A percentile compares a stretch with the other conserved stretches of the same genome.
Evolutionary conservation across 2,329 filamentous ascomycete genomes (phyloP).

Genomic region (Pseudogymnoascus sp.): DNA sequence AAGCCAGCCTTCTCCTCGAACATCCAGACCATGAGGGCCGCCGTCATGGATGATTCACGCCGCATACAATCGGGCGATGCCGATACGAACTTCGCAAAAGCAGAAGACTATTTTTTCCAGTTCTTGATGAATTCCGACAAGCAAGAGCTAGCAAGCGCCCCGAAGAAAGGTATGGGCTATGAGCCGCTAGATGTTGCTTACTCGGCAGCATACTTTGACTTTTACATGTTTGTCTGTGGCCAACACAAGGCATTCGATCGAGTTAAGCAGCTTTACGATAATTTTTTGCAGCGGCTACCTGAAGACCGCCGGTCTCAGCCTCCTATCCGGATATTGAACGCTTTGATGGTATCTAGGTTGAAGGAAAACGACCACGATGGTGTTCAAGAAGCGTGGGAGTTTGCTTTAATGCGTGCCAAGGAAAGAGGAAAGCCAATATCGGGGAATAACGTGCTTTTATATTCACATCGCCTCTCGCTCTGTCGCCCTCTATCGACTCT

Average conservation of each 20-base stretch:
- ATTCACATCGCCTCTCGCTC: conserved; percentile 33
- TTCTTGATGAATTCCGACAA: conserved; percentile 18
- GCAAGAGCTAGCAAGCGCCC: conserved; percentile 19
- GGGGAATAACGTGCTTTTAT: conserved; percentile 16
- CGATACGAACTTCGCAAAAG: conserved; percentile 19
- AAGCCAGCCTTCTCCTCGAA: conserved; percentile 29
- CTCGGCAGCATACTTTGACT: conserved; percentile 39
- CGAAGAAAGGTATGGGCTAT: conserved; percentile 19
- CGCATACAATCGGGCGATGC: conserved; percentile 12
- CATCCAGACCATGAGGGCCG: conserved; percentile 33
- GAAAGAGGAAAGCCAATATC: conserved; percentile 31
- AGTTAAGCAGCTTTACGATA: conserved; percentile 47
- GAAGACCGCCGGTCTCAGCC: conserved; percentile 30
- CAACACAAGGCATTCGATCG: conserved; percentile 36
- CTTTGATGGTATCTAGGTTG: conserved; percentile 61
- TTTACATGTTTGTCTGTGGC: conserved; percentile 48
- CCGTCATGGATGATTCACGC: conserved; percentile 17
- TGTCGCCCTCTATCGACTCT: conserved; percentile 36
- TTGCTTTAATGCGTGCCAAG: conserved; percentile 47
- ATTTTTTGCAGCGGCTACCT: conserved; percentile 40
- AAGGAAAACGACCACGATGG: conserved; percentile 48
- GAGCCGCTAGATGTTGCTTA: conserved; percentile 22
- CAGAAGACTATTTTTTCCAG: conserved; percentile 22
- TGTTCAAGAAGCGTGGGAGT: conserved; percentile 59
- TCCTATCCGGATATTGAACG: conserved; percentile 49